Evolutionary conservation across 176 grass and related monocot species (phyloP).

Genomic region (Juncus inflexus): DNA sequence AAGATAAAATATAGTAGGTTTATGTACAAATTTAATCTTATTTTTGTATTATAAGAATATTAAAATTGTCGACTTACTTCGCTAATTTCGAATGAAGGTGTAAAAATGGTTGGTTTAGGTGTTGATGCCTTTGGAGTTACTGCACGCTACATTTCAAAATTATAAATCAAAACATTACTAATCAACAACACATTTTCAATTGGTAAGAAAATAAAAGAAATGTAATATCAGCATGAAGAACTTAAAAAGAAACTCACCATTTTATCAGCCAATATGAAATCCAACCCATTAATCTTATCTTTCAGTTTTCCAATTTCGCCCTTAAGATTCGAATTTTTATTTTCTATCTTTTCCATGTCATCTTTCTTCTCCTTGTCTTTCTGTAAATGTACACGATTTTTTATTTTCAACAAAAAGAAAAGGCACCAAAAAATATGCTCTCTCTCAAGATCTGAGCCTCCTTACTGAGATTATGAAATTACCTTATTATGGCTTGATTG

Average conservation of each 20-base stretch:
- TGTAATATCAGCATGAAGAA: neutral
- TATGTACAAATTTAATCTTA: neutral
- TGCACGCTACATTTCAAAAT: slow-evolving; percentile 7
- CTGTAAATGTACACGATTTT: slow-evolving; percentile 5
- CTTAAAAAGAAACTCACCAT: slow-evolving; percentile 23
- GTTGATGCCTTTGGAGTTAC: slow-evolving; percentile 8
- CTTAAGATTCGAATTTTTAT: slow-evolving; percentile 5
- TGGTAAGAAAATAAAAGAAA: neutral
- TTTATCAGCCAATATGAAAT: neutral
- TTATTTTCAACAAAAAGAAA: neutral
- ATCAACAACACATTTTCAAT: neutral
- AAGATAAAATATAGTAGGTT: neutral
- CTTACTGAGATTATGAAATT: neutral
- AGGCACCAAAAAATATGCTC: neutral
- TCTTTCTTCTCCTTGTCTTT: slow-evolving; percentile 27
- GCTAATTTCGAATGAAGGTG: slow-evolving; percentile 4
- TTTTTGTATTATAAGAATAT: too few species aligned
- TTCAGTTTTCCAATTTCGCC: slow-evolving; percentile 30
- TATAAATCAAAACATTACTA: too few species aligned
- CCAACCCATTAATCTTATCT: slow-evolving; percentile 11
- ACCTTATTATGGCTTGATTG: slow-evolving; percentile 24
- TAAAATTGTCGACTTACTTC: slow-evolving; percentile 14
- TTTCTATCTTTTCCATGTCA: slow-evolving; percentile 21
- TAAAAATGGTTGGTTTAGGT: slow-evolving; percentile 8
- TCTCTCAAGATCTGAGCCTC: neutral